Evolutionary conservation across 1,139 yeast genomes (phyloP), one percentile per base, ranked within the genome.

Genomic region (Yamadazyma dushanensis): DNA sequence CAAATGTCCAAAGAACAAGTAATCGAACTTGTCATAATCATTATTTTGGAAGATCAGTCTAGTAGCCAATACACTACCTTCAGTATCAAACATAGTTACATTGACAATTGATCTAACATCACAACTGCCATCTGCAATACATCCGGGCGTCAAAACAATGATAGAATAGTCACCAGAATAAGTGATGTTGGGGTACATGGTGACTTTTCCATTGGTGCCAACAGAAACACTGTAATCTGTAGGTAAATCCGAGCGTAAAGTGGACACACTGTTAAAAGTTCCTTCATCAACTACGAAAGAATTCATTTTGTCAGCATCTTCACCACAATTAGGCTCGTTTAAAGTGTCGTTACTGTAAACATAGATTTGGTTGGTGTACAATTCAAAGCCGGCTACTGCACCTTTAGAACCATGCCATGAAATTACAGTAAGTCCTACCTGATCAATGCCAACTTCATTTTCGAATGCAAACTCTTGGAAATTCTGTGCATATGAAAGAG

Each of bases 381-480:
- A 54, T 55, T 88, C 84, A 42, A 92, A 63, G 0, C 96, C 96
- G 0, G 77, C 61, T 5, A 92, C 59, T 2, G 80, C 86, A 22
- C 86, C 90, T 34, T 71, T 72, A 7, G 63, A 48, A 1, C 96
- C 96, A 54, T 82, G 81, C 60, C 84, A 83, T 27, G 75, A 83
- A 31, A 81, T 54, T 1, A 89, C 72, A 38, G 84, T 76, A n/a
- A 92, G 62, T 17, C 82, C 79, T 16, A 92, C 54, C 22, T 75
- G 68, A 32, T 75, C 67, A 36, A 88, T 78, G n/a, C 73, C 74
- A 3, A 92, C 64, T 10, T 72, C 61, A 53, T 92, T 83, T 32
- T 80, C 85, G 54, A 92, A 86, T 2, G 82, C 79, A 62, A 87
- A 92, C 45, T 90, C 97, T 53, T 85, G 92, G 54, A 70, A 88